These are phyloP conservation scores for Tilletia caries DNA, from an alignment of 1,284 basidiomycete genomes.

Conservation along the genomic window DNA sequence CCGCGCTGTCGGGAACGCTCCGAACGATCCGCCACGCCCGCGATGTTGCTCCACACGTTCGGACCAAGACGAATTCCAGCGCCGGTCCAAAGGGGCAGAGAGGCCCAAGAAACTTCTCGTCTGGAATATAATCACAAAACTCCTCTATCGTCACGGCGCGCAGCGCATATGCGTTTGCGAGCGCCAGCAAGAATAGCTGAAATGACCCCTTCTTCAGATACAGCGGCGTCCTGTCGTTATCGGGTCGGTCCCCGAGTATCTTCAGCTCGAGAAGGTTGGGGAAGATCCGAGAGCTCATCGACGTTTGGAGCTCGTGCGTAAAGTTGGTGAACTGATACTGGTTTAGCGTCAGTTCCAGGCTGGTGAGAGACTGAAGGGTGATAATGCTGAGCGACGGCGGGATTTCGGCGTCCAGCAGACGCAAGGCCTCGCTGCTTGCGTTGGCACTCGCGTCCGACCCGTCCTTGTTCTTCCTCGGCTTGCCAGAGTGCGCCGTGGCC, in stretches of 20 bases:
- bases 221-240: not conserved
- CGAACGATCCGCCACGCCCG: not conserved
- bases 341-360: not conserved
- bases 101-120: not conserved
- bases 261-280: not conserved
- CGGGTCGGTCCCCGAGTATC: not conserved
- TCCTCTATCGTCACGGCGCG: not conserved
- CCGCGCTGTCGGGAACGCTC: not conserved
- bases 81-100: not conserved
- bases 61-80: not conserved
- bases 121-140: not conserved
- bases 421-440: not conserved
- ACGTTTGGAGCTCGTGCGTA: not conserved
- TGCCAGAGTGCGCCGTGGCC: not conserved
- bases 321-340: not conserved
- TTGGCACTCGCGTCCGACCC: not conserved
- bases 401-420: not conserved
- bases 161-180: not conserved
- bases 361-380: not conserved
- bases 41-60: not conserved
- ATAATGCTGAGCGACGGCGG: not conserved
- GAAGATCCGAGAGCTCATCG: conserved; percentile 6
- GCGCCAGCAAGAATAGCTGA: not conserved
- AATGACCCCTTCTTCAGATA: not conserved
- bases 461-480: not conserved